Percentiles rank a stretch among this genome's conserved stretches.
Evolutionary conservation across 495 filamentous ascomycete genomes (phyloP).

Genomic region (Lasiosphaeris hirsuta): DNA sequence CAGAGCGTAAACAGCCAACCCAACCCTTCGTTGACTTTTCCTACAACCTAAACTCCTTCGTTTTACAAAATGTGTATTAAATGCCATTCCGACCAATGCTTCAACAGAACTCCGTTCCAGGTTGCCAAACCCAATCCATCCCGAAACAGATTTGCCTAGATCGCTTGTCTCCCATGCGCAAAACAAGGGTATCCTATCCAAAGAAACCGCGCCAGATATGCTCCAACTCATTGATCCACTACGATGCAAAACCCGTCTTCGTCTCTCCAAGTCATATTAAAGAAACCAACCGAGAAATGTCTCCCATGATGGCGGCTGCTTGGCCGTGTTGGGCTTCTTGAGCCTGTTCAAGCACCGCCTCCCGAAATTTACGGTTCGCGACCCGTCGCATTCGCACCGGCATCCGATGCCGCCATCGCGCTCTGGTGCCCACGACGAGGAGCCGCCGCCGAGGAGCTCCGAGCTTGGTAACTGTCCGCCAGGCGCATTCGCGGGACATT

Average conservation of each 20-base stretch:
- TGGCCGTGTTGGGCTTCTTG: slow-evolving; percentile 35
- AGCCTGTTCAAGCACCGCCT: slow-evolving; percentile 35
- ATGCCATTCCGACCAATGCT: too few species aligned
- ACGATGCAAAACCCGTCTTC: neutral
- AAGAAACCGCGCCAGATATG: neutral
- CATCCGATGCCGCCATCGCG: slow-evolving; percentile 40
- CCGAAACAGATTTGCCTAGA: too few species aligned
- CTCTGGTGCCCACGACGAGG: slow-evolving; percentile 27
- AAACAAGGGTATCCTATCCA: neutral
- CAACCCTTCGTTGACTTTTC: too few species aligned
- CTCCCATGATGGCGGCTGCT: slow-evolving; percentile 21
- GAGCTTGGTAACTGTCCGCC: slow-evolving; percentile 37
- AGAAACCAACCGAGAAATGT: slow-evolving; percentile 18
- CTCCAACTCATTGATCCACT: neutral
- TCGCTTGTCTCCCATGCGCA: too few species aligned
- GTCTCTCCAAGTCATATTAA: neutral
- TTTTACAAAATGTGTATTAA: too few species aligned
- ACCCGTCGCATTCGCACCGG: slow-evolving; percentile 44
- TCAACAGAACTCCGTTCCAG: too few species aligned
- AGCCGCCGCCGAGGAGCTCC: slow-evolving; percentile 26
- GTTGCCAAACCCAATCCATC: too few species aligned
- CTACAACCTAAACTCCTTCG: too few species aligned
- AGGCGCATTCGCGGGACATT: slow-evolving; percentile 45
- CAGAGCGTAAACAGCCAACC: too few species aligned
- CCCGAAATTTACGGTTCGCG: slow-evolving; percentile 29